Conservation (phyloP, 768 basidiomycete genomes). For the Boletellus ananiceps region DNA sequence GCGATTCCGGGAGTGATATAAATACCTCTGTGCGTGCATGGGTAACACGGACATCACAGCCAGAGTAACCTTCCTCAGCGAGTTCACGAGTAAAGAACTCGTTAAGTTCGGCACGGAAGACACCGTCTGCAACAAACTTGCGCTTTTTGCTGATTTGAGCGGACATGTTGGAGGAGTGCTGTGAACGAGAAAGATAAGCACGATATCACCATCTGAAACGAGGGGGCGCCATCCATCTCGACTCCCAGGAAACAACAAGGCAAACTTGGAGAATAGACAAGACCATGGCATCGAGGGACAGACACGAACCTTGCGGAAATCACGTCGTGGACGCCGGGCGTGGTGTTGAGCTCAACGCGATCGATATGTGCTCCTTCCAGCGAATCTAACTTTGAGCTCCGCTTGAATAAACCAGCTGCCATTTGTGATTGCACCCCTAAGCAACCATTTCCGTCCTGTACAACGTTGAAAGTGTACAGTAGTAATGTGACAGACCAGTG, state of each 20-base stretch:
- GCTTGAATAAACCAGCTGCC: constrained; percentile 11
- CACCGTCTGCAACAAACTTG: constrained; percentile 98
- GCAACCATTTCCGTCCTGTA: no score
- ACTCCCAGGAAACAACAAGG: neutral
- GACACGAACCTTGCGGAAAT: constrained; percentile 23
- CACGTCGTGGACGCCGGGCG: constrained; percentile 17
- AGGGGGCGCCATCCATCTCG: constrained; percentile 19
- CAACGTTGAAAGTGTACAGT: no score
- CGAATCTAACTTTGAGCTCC: constrained; percentile 23
- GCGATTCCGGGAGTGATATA: neutral
- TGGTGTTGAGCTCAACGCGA: constrained; percentile 14
- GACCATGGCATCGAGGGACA: neutral
- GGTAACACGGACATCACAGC: constrained; percentile 98
- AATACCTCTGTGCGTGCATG: constrained; percentile 95
- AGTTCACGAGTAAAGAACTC: constrained; percentile 99
- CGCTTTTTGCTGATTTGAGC: constrained; percentile 94
- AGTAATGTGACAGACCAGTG: no score
- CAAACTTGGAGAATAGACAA: neutral
- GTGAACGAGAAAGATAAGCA: constrained; percentile 17
- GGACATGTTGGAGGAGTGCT: constrained; percentile 55
- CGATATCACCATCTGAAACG: constrained; percentile 15
- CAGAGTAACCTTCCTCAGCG: constrained; percentile 99
- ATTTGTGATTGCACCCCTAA: constrained; percentile 10
- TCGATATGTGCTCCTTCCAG: constrained; percentile 7
- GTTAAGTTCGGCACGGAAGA: constrained; percentile 97